Evolutionary conservation across 2,329 filamentous ascomycete genomes (phyloP).

Genomic region (Hypomyces rosellus): DNA sequence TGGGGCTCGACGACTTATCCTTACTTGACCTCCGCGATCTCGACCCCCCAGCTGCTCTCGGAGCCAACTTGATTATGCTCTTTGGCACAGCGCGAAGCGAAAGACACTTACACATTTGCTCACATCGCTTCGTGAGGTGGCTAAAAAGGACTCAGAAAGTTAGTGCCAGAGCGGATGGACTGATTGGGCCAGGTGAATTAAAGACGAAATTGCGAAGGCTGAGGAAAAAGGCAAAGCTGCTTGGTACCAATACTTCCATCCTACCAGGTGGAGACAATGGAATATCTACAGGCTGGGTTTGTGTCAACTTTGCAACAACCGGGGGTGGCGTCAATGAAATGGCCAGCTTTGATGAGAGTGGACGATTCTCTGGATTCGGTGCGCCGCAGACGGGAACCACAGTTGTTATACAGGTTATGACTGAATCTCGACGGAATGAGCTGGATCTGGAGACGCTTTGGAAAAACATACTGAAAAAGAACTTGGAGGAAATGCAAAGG

Average conservation of each 20-base stretch:
- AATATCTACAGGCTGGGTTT: constrained; percentile 91
- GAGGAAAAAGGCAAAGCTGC: constrained; percentile 71
- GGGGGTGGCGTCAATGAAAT: constrained; percentile 47
- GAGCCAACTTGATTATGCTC: constrained; percentile 85
- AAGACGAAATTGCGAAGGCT: constrained; percentile 80
- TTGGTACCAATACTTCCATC: constrained; percentile 65
- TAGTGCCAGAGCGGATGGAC: constrained; percentile 72
- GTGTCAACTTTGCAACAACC: constrained; percentile 76
- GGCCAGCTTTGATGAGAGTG: constrained; percentile 38
- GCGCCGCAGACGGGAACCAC: constrained; percentile 42
- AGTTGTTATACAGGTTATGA: constrained; percentile 53
- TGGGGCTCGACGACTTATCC: constrained; percentile 76
- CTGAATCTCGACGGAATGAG: constrained; percentile 45
- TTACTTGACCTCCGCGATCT: constrained; percentile 78
- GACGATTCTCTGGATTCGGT: constrained; percentile 73
- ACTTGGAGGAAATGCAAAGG: constrained; percentile 24
- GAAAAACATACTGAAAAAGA: constrained; percentile 35
- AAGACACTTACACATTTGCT: constrained; percentile 86
- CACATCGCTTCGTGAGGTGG: constrained; percentile 85
- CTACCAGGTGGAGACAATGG: constrained; percentile 69
- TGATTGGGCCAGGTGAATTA: constrained; percentile 84
- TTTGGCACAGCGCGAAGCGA: constrained; percentile 87
- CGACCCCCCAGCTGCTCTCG: constrained; percentile 81
- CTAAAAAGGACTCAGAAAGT: constrained; percentile 67
- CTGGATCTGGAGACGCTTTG: constrained; percentile 49